phyloP scores from a whole-genome alignment of 768 basidiomycete species.

The Panellus pusillus region DNA sequence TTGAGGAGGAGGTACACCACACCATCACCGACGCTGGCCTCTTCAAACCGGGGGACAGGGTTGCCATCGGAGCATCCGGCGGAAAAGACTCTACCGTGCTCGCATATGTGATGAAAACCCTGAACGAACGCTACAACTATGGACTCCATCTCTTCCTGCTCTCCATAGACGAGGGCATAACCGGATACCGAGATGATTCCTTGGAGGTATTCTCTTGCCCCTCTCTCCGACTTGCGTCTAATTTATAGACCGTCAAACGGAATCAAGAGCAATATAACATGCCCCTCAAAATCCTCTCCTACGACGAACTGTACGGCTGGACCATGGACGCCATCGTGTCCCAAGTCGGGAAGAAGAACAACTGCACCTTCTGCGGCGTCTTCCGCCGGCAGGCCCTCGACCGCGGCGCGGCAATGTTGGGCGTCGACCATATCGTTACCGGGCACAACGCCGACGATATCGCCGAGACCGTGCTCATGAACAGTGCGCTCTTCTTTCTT shows the following conservation, averaged over 20 bases:
- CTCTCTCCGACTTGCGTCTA: neutral
- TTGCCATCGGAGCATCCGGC: constrained; percentile 97
- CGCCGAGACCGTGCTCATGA: constrained; percentile 98
- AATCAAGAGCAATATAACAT: constrained; percentile 95
- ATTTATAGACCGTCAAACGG: constrained; percentile 86
- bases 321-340: constrained; percentile 97
- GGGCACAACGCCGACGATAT: constrained; percentile 99
- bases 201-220: constrained; percentile 57
- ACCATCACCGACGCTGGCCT: constrained; percentile 83
- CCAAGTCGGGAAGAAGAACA: constrained; percentile 96
- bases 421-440: constrained; percentile 96
- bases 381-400: constrained; percentile 96
- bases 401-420: constrained; percentile 83
- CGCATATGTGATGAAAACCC: constrained; percentile 93
- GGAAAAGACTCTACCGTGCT: constrained; percentile 99
- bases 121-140: constrained; percentile 94
- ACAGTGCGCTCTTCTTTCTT: constrained; percentile 59
- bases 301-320: constrained; percentile 97
- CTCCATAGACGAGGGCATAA: constrained; percentile 98
- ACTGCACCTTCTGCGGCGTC: constrained; percentile 99
- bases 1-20: constrained; percentile 97
- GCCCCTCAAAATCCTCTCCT: constrained; percentile 94
- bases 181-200: constrained; percentile 96
- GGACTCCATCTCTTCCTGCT: constrained; percentile 88
- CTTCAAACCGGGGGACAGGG: constrained; percentile 86